phyloP scores from a whole-genome alignment of 192 early-diverging fungal genomes.

The Umbelopsis sp. region DNA sequence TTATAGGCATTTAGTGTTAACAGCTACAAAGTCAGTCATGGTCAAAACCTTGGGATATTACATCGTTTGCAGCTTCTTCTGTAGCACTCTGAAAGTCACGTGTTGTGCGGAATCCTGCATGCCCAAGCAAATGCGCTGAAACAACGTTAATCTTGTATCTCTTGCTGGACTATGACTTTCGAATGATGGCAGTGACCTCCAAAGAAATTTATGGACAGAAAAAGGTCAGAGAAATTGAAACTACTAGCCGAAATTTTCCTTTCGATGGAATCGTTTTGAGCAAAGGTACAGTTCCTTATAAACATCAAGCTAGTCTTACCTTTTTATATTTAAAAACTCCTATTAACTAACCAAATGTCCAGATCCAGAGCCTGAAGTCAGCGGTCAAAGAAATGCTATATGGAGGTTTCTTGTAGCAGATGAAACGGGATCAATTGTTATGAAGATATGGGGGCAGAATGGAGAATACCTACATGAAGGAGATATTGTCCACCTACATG shows the following conservation, averaged over 20 bases:
- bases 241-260: neutral
- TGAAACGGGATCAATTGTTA: neutral
- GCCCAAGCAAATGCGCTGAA: too few species aligned
- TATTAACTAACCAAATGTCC: neutral
- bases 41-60: too few species aligned
- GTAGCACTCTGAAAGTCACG: too few species aligned
- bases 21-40: too few species aligned
- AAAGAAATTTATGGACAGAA: conserved; percentile 13
- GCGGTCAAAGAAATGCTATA: neutral
- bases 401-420: conserved; percentile 10
- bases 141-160: too few species aligned
- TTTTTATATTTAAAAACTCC: neutral
- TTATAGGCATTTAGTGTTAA: too few species aligned
- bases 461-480: neutral
- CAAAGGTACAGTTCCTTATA: neutral
- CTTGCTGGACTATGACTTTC: too few species aligned
- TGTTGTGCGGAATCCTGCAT: too few species aligned
- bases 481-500: conserved; percentile 10
- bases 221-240: conserved; percentile 4
- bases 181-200: neutral
- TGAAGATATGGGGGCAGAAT: conserved; percentile 5
- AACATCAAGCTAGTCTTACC: neutral
- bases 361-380: conserved; percentile 9
- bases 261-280: neutral
- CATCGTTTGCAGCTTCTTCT: too few species aligned